phyloP scores from a whole-genome alignment of 106 monocot species.

The Dendrobium nobile region DNA sequence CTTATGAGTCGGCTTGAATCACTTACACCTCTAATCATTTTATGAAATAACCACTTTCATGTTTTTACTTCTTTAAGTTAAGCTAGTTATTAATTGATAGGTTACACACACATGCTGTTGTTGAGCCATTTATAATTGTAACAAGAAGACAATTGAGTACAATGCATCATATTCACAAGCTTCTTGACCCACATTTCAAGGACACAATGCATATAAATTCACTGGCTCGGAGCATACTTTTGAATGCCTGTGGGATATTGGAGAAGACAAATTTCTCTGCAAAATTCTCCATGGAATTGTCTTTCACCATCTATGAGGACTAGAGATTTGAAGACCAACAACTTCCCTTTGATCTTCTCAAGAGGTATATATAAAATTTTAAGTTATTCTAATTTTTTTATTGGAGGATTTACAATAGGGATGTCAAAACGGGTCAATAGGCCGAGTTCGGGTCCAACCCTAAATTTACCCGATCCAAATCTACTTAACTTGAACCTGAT shows the following conservation, averaged over 20 bases:
- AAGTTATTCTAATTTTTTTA: too few relatives aligned
- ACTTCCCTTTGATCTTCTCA: conserved; percentile 69
- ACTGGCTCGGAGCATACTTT: conserved; percentile 44
- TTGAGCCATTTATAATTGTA: conserved; percentile 72
- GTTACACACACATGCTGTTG: conserved; percentile 59
- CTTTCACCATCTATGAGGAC: conserved; percentile 39
- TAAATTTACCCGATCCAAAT: too few relatives aligned
- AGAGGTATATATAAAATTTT: conserved; percentile 24
- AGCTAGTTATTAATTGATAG: too few relatives aligned
- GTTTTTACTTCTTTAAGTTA: too few relatives aligned
- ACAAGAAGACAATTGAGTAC: conserved; percentile 58
- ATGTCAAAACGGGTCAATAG: too few relatives aligned
- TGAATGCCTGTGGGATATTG: conserved; percentile 64
- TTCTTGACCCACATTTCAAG: conserved; percentile 70
- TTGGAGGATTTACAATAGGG: too few relatives aligned
- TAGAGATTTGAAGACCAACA: conserved; percentile 61
- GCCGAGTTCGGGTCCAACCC: too few relatives aligned
- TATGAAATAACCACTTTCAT: too few relatives aligned
- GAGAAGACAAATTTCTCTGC: conserved; percentile 65
- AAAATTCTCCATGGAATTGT: conserved; percentile 53
- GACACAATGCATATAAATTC: conserved; percentile 75
- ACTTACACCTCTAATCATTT: too few relatives aligned
- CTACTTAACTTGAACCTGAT: too few relatives aligned
- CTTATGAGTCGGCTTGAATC: too few relatives aligned
- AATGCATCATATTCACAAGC: too few relatives aligned